Evolutionary conservation across 495 filamentous ascomycete genomes (phyloP).

Genomic region (Annulohypoxylon bovei): DNA sequence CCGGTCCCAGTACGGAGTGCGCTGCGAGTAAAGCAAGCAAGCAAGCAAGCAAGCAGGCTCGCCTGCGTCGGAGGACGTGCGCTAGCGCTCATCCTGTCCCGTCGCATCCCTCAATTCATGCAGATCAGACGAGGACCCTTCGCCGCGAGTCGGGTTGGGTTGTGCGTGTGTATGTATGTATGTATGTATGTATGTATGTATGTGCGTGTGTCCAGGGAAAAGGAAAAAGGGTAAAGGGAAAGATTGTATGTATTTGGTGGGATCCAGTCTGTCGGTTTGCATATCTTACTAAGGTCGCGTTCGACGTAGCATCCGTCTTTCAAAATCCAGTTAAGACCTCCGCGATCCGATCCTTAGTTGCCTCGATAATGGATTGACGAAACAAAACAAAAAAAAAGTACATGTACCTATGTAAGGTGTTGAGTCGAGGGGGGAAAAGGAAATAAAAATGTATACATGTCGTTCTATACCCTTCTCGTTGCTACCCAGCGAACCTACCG

Average conservation of each 20-base stretch:
- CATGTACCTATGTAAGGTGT: too few species aligned
- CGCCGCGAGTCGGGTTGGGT: not conserved
- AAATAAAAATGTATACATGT: not conserved
- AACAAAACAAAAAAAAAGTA: not conserved
- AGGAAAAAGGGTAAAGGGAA: too few species aligned
- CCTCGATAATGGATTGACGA: constrained; percentile 9
- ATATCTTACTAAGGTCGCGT: constrained; percentile 21
- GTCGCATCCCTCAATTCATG: constrained; percentile 19
- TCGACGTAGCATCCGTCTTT: not conserved
- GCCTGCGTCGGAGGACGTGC: constrained; percentile 34
- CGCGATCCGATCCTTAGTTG: constrained; percentile 23
- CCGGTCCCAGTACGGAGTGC: constrained; percentile 18
- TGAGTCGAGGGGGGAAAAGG: not conserved
- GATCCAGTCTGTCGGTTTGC: constrained; percentile 40
- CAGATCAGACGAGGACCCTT: constrained; percentile 37
- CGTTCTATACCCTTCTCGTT: not conserved
- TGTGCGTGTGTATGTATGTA: too few species aligned
- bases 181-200: too few species aligned
- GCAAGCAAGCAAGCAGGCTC: not conserved
- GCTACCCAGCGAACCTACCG: not conserved
- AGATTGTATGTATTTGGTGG: not conserved
- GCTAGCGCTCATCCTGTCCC: constrained; percentile 25
- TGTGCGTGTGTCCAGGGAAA: too few species aligned
- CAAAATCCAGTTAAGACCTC: constrained; percentile 15
- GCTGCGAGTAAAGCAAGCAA: not conserved